Evolutionary conservation across 2,329 filamentous ascomycete genomes (phyloP).

Genomic region (Alternaria arbusti): DNA sequence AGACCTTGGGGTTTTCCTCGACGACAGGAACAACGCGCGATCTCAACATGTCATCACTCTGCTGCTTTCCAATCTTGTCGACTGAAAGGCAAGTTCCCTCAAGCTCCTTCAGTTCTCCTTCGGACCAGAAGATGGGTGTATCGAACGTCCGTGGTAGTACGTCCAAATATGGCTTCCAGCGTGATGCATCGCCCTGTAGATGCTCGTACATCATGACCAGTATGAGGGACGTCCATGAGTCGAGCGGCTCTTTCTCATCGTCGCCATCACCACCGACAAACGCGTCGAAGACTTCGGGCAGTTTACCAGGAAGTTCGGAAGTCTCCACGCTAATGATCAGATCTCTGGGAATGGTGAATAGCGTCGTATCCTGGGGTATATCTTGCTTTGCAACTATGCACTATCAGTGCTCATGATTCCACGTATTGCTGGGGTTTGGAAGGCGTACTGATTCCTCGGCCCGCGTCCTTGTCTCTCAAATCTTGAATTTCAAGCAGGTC

Average conservation of each 20-base stretch:
- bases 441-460: conserved; percentile 28
- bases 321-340: conserved; percentile 30
- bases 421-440: background rate
- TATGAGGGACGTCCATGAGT: conserved; percentile 30
- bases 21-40: conserved; percentile 22
- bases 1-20: conserved; percentile 10
- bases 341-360: conserved; percentile 28
- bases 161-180: conserved; percentile 33
- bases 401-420: background rate
- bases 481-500: conserved; percentile 30
- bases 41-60: conserved; percentile 26
- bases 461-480: conserved; percentile 24
- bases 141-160: conserved; percentile 26
- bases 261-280: conserved; percentile 15
- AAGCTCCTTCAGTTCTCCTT: conserved; percentile 26
- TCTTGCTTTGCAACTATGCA: conserved; percentile 20
- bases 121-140: conserved; percentile 32
- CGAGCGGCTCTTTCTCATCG: conserved; percentile 20
- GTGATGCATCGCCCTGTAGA: conserved; percentile 24
- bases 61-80: conserved; percentile 29
- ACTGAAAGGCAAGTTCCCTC: conserved; percentile 24
- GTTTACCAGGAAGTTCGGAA: conserved; percentile 19
- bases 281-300: conserved; percentile 24
- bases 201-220: conserved; percentile 30
- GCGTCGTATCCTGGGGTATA: conserved; percentile 22